Evolutionary conservation across 2,329 filamentous ascomycete genomes (phyloP).

Genomic region (Malbranchea zuffiana): DNA sequence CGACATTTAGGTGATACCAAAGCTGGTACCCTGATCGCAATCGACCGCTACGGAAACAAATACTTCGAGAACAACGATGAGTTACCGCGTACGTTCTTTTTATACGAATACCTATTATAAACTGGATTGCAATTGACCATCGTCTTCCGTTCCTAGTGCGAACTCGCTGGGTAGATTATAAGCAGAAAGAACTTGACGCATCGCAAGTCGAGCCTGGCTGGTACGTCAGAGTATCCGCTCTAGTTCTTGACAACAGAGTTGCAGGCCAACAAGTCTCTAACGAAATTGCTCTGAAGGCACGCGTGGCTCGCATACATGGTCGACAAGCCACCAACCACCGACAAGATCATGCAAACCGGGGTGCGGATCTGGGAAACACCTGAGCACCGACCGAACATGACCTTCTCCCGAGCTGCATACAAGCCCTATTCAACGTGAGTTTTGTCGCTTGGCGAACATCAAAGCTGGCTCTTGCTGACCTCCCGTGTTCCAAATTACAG

Average conservation of each 20-base stretch:
- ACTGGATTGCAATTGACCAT: not conserved
- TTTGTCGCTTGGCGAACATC: not conserved
- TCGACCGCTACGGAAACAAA: constrained; percentile 91
- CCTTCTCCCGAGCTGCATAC: constrained; percentile 66
- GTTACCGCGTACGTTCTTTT: constrained; percentile 55
- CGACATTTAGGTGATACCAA: constrained; percentile 74
- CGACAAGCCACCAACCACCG: constrained; percentile 71
- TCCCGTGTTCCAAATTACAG: constrained; percentile 18
- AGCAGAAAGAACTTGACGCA: constrained; percentile 56
- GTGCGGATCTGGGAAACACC: constrained; percentile 65
- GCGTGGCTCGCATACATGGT: constrained; percentile 93
- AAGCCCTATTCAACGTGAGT: constrained; percentile 93
- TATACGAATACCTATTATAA: constrained; percentile 1
- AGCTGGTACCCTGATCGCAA: constrained; percentile 71
- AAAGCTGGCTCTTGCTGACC: constrained; percentile 6
- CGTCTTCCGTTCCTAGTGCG: constrained; percentile 57
- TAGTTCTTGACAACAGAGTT: not conserved
- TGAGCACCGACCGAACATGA: constrained; percentile 63
- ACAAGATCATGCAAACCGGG: constrained; percentile 58
- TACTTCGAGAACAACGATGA: constrained; percentile 94
- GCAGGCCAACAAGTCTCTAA: constrained; percentile 5
- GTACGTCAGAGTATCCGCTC: constrained; percentile 29
- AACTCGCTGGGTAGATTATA: constrained; percentile 97
- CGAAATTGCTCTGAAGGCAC: constrained; percentile 47
- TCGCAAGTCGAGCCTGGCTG: constrained; percentile 84